A percentile compares a stretch with the other conserved stretches of the same genome.
These are phyloP conservation scores for Apophysomyces elegans DNA, from an alignment of 371 early-diverging fungal species.

Conservation along the genomic window DNA sequence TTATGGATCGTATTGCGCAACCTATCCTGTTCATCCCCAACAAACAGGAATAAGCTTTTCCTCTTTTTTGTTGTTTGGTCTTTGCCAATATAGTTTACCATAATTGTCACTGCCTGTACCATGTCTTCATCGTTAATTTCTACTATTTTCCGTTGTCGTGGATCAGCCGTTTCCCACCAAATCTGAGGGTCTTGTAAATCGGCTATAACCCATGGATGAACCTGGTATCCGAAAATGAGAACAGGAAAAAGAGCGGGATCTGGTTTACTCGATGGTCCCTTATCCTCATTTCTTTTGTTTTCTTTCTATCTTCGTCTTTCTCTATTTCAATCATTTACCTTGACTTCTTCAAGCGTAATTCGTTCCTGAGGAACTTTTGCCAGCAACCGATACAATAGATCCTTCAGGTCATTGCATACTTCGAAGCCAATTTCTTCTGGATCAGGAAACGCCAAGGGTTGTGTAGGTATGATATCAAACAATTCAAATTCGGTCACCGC, in stretches of 20 bases:
- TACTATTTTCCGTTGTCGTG: slow-evolving; percentile 31
- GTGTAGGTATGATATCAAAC: slow-evolving; percentile 85
- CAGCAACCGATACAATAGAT: slow-evolving; percentile 74
- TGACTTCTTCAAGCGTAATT: slow-evolving; percentile 84
- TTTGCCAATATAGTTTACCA: slow-evolving; percentile 21
- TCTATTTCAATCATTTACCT: slow-evolving; percentile 43
- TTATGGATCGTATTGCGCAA: slow-evolving; percentile 32
- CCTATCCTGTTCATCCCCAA: slow-evolving; percentile 19
- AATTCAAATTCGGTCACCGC: slow-evolving; percentile 97
- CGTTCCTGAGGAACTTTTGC: slow-evolving; percentile 88
- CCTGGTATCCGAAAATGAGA: slow-evolving; percentile 29
- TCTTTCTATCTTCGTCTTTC: too few relatives aligned
- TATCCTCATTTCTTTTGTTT: too few relatives aligned
- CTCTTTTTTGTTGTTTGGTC: background rate
- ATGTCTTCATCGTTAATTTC: slow-evolving; percentile 33
- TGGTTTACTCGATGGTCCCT: too few relatives aligned
- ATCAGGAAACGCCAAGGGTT: slow-evolving; percentile 51
- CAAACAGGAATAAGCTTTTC: background rate
- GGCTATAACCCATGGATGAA: slow-evolving; percentile 87
- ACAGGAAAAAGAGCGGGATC: background rate
- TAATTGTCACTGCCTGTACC: slow-evolving; percentile 33
- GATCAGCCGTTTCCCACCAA: slow-evolving; percentile 48
- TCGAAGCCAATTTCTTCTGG: slow-evolving; percentile 30
- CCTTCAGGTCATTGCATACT: slow-evolving; percentile 44
- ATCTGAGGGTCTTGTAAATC: slow-evolving; percentile 65